Conservation (phyloP, 208 protist genomes). For the Trypanosoma cruzi region DNA sequence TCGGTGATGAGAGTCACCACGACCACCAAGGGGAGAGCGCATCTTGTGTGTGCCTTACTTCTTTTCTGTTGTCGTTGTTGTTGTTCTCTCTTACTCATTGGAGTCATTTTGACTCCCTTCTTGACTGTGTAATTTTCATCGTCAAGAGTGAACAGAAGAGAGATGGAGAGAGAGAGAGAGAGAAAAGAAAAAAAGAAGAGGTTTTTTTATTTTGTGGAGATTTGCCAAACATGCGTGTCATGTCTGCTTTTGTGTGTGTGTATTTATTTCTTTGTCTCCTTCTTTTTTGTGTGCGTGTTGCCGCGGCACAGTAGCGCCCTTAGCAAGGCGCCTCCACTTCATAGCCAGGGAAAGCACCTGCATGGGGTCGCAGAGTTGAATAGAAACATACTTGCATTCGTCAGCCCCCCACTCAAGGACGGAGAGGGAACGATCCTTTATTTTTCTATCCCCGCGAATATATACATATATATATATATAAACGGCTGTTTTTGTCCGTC, state of each 20-base stretch:
- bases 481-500: background rate
- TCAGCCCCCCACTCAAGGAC: background rate
- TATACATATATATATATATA: too few relatives aligned
- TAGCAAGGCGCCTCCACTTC: background rate
- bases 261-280: constrained; percentile 12
- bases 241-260: background rate
- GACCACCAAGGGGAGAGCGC: background rate
- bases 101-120: background rate
- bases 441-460: too few relatives aligned
- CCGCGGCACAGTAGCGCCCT: background rate
- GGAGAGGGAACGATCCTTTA: background rate
- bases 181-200: background rate
- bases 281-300: background rate
- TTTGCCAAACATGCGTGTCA: too few relatives aligned
- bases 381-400: background rate
- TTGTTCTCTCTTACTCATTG: background rate
- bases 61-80: constrained; percentile 9
- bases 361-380: background rate
- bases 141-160: background rate
- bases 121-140: background rate
- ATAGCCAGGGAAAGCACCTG: background rate
- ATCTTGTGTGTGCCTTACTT: background rate
- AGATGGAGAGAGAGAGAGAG: background rate
- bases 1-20: background rate
- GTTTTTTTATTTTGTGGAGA: background rate